phyloP scores from a whole-genome alignment of 345 rosid species.

The Sisymbrium irio region DNA sequence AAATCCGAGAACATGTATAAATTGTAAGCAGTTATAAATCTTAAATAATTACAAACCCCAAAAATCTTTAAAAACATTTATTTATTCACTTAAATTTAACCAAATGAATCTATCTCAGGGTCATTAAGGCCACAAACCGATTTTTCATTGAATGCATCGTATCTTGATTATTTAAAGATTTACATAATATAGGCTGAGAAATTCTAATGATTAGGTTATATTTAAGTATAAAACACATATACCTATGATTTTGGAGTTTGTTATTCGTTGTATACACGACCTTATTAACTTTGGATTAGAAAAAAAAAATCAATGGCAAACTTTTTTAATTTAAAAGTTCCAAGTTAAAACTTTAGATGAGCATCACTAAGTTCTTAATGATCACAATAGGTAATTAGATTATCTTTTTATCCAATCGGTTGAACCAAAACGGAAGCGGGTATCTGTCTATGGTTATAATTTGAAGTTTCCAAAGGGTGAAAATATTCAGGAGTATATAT shows the following conservation, averaged over 20 bases:
- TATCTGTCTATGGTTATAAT: constrained; percentile 17
- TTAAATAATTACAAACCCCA: background rate
- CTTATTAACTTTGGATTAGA: background rate
- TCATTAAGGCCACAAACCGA: background rate
- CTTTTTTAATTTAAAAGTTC: background rate
- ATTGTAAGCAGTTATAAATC: background rate
- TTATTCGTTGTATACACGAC: background rate
- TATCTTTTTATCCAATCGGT: background rate
- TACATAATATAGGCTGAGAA: background rate
- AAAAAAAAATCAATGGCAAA: constrained; percentile 2
- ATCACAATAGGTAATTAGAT: background rate
- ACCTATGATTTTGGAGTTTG: background rate
- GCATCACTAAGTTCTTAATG: background rate
- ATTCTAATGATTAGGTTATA: background rate
- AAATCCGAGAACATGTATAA: background rate
- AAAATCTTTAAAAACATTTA: background rate
- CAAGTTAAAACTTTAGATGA: background rate
- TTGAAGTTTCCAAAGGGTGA: constrained; percentile 20
- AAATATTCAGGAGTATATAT: background rate
- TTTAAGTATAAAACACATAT: background rate
- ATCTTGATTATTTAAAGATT: background rate
- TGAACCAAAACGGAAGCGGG: constrained; percentile 9
- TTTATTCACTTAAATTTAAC: background rate
- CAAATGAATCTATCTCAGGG: background rate
- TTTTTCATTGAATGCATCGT: background rate